Evolutionary conservation across 2,329 filamentous ascomycete genomes (phyloP), one percentile per base, ranked within the genome.

Genomic region (Coniochaeta sp.): DNA sequence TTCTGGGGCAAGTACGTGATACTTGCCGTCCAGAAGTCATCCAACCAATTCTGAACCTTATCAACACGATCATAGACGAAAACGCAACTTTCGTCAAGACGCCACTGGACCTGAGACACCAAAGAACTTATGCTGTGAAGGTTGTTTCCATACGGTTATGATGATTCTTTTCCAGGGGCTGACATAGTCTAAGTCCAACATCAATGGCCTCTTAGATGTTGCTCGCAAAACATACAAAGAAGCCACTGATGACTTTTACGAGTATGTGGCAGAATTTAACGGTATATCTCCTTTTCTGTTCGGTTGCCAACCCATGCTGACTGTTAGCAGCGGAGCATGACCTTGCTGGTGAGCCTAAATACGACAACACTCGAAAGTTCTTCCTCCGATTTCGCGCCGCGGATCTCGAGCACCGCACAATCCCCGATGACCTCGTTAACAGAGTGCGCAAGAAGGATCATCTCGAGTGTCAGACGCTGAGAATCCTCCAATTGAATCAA

Each of bases 161-260:
- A n/a, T n/a, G n/a, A n/a, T n/a, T n/a, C n/a, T n/a, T n/a, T 52
- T 17, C 43, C 17, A 36, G 1, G n/a, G n/a, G 56, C 66, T 70
- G 34, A 72, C 63, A 65, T 65, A 14, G 40, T 38, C 5, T 8
- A 65, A 90, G 82, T 86, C 91, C 54, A 90, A 91, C 0, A 86
- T 95, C 47, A 92, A 91, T 66, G 90, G 90, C 2, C 82, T 97
- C 60, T 83, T 98, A 4, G 93, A 97, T 73, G 89, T 97, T 40
- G 90, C 91, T 36, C 84, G 93, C 6, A 89, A 92, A 67, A 91
- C 91, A 0, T 97, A 95, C 74, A 96, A 95, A 67, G 93, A 98
- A 71, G 86, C 89, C 1, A 95, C 88, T 6, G 84, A 89, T 57
- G 91, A 96, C 71, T 84, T 91, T 4, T 83, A 89, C 65, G 80